Evolutionary conservation across 768 basidiomycete genomes (phyloP).

Genomic region (Psilocybe cyanescens): DNA sequence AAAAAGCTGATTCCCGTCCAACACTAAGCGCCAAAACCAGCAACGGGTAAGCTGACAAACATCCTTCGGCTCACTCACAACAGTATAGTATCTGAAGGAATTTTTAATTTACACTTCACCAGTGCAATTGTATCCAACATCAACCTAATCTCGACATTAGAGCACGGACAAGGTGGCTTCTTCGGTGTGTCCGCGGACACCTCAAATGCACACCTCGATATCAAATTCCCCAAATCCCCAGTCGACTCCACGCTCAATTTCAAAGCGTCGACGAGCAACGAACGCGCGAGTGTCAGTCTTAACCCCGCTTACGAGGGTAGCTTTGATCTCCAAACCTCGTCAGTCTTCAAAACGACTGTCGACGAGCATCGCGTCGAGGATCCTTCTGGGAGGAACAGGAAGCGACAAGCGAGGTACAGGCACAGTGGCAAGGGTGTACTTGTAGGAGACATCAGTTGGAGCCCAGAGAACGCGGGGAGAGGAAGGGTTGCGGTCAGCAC

Average conservation of each 20-base stretch:
- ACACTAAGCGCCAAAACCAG: background rate
- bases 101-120: background rate
- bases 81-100: too few relatives aligned
- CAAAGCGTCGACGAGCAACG: slow-evolving; percentile 35
- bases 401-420: slow-evolving; percentile 12
- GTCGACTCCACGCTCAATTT: slow-evolving; percentile 34
- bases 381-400: slow-evolving; percentile 29
- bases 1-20: slow-evolving; percentile 7
- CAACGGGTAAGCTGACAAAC: slow-evolving; percentile 4
- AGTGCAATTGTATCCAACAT: slow-evolving; percentile 19
- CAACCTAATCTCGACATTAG: slow-evolving; percentile 5
- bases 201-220: slow-evolving; percentile 33
- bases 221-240: slow-evolving; percentile 36
- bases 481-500: background rate
- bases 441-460: slow-evolving; percentile 6
- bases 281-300: slow-evolving; percentile 34
- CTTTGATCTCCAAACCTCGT: slow-evolving; percentile 26
- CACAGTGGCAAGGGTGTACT: background rate
- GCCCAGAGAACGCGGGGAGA: background rate
- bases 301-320: slow-evolving; percentile 42
- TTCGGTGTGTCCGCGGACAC: slow-evolving; percentile 36
- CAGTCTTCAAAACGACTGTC: slow-evolving; percentile 1
- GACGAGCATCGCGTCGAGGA: slow-evolving; percentile 19
- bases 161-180: slow-evolving; percentile 24
- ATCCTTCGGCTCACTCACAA: background rate